Evolutionary conservation across 2,329 filamentous ascomycete species (phyloP).

Genomic region (Gnomoniopsis sp.): DNA sequence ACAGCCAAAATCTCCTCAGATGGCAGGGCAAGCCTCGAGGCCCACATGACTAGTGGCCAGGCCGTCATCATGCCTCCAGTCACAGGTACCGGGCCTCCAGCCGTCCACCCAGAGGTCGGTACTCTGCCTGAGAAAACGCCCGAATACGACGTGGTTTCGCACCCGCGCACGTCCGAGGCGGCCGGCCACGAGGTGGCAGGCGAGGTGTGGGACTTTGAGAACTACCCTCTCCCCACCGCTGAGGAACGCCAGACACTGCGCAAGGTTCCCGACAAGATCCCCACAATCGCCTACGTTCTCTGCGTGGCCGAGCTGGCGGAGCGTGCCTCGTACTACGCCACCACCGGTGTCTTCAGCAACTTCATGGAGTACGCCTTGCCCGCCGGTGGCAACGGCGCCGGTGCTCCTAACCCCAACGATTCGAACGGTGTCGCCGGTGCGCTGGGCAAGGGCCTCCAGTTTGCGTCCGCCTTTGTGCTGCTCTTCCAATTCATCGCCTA

Average conservation of each 20-base stretch:
- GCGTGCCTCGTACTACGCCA: constrained; percentile 51
- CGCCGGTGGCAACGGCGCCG: constrained; percentile 30
- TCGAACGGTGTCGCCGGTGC: constrained; percentile 44
- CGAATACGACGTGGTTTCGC: not conserved
- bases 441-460: constrained; percentile 45
- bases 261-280: constrained; percentile 42
- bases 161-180: not conserved
- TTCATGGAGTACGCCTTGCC: constrained; percentile 54
- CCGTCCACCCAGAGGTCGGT: constrained; percentile 10
- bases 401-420: constrained; percentile 30
- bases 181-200: not conserved
- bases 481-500: constrained; percentile 48
- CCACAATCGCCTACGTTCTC: constrained; percentile 41
- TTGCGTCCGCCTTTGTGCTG: constrained; percentile 41
- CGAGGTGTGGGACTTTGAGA: constrained; percentile 22
- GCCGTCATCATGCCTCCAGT: constrained; percentile 6
- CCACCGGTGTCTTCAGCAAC: constrained; percentile 48
- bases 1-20: not conserved
- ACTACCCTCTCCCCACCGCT: constrained; percentile 38
- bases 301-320: constrained; percentile 50
- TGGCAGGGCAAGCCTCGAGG: not conserved
- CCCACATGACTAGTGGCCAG: not conserved
- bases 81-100: constrained; percentile 4
- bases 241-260: constrained; percentile 44
- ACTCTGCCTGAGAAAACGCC: not conserved